Evolutionary conservation across 177 flowering plant species (phyloP), one percentile per base, ranked within the genome.

Genomic region (Vitis hybrid): DNA sequence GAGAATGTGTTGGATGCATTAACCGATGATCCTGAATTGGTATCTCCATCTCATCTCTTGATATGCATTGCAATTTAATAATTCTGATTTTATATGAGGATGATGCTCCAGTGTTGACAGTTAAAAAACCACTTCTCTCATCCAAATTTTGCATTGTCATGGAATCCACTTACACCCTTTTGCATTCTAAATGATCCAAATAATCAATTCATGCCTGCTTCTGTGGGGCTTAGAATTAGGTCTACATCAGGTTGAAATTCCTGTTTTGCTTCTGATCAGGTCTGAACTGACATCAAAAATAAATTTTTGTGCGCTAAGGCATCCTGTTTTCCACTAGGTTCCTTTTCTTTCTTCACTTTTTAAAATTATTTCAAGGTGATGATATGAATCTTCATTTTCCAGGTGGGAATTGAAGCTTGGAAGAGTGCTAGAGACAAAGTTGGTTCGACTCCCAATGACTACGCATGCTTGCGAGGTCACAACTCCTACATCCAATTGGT

Each of bases 321-420:
- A 34, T 34, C 45, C 6, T 34, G 45, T 6, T 34, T 34, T 34
- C 45, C 45, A 34, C 45, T 34, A 6, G 45, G 13, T n/a, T 66
- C 51, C 19, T 48, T 56, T 9, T 55, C 26, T 3, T 34, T 30
- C 12, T 67, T 9, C 26, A 56, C 18, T 12, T 7, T 39, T 51
- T 11, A 48, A 26, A 26, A 26, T 60, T 13, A 6, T 56, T 59
- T 6, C 4, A n/a, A 50, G 60, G 11, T 61, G 30, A 51, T 75
- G 51, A 62, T 60, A 45, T 18, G 21, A 12, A 11, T 72, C 30
- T 30, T 51, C 39, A 21, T 54, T 60, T 21, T 74, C 67, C 79
- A 88, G 92, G 88, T 81, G 68, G 86, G 88, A 60, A 71, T 87
- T 50, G 77, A 76, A 62, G 87, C 89, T 45, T 88, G 92, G 92